Evolutionary conservation across 164 flowering plant species (phyloP), one percentile per base, ranked within the genome.

Genomic region (Annona cherimola): DNA sequence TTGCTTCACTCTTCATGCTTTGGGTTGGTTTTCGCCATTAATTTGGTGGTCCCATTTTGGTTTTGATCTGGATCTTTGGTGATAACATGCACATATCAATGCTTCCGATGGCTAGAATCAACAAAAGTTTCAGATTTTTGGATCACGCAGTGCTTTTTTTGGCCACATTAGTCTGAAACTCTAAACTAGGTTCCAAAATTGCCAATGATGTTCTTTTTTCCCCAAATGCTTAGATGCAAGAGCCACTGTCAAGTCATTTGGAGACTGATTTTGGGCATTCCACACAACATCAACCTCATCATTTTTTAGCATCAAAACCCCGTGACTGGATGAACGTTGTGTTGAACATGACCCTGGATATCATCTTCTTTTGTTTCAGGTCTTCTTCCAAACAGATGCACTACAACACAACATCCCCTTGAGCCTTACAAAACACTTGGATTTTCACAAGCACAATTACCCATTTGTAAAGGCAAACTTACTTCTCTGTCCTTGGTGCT

Each of bases 391-490:
- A 78, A 78, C 89, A 86, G 69, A 92, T 76, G 81, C 98, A 94
- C 82, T 94, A 96, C 44, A 94, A 83, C 72, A 94, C 96, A 65
- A 94, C 90, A 79, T 94, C 98, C 72, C 98, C 98, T 83, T 89
- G 93, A 80, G 92, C 82, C 69, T 81, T 94, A 76, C 90, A 86
- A 75, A 78, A 88, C 45, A 92, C 74, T 74, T 89, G 91, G 60
- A 94, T 73, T 81, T 88, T 87, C 69, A 89, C 88, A 55, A 81
- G 82, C 19, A 74, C 65, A 35, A 68, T 73, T 83, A 94, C 98
- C 96, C 87, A 85, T 75, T 8, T 60, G 76, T 84, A 87, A 43
- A 75, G 77, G 41, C 79, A 88, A 44, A 77, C 74, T 67, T 77
- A 81, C 69, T 87, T 90, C 77, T 81, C 85, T 5, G 77, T 79